phyloP scores from a whole-genome alignment of 2,329 filamentous ascomycete species.

The Trichoderma brevicompactum region DNA sequence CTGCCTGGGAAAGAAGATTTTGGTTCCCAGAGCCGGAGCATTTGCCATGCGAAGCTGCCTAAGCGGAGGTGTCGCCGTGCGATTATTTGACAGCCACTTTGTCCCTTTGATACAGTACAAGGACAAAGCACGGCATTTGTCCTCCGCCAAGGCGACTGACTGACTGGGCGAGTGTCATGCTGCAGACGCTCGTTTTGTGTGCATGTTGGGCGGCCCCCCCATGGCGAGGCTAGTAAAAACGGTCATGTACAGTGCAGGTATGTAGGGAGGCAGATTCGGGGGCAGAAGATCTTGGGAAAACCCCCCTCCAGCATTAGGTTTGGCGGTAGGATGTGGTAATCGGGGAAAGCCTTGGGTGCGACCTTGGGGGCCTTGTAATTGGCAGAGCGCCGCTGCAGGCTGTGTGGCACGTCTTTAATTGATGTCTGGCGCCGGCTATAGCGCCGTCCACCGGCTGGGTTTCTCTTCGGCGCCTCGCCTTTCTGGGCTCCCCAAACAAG shows the following conservation, averaged over 20 bases:
- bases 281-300: constrained; percentile 15
- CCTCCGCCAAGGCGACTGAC: neutral
- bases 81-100: too few species aligned
- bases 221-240: constrained; percentile 8
- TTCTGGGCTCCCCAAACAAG: constrained; percentile 23
- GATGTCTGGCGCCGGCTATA: constrained; percentile 25
- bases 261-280: constrained; percentile 24
- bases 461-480: constrained; percentile 25
- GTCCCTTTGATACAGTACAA: too few species aligned
- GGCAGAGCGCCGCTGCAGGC: neutral
- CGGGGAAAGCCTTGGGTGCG: constrained; percentile 6
- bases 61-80: neutral
- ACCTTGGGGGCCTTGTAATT: constrained; percentile 12
- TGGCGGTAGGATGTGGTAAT: neutral
- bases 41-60: too few species aligned
- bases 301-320: constrained; percentile 22
- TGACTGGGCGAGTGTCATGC: constrained; percentile 9
- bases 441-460: constrained; percentile 25
- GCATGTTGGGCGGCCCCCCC: constrained; percentile 1
- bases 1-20: too few species aligned
- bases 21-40: too few species aligned
- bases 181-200: constrained; percentile 22
- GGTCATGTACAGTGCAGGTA: neutral
- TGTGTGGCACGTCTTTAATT: neutral
- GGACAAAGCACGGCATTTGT: neutral